Percentiles rank a stretch among this genome's conserved stretches.
Conservation (phyloP, 2,329 filamentous ascomycete species). For the Alternaria hordeiaustralica region DNA sequence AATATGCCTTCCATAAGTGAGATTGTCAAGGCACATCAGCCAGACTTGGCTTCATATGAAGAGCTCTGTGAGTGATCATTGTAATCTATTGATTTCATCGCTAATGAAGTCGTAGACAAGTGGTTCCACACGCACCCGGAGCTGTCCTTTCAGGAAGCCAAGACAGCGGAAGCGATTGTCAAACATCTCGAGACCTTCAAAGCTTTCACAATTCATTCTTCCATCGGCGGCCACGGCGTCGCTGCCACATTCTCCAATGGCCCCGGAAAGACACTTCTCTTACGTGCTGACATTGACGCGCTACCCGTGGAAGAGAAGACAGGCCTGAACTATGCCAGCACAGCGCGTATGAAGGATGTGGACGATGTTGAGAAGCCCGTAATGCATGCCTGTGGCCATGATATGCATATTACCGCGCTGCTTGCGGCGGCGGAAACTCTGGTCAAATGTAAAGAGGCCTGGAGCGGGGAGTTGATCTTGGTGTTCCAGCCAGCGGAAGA, state of each 20-base stretch:
- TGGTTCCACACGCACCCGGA: slow-evolving; percentile 46
- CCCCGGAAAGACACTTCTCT: slow-evolving; percentile 60
- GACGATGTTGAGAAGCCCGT: slow-evolving; percentile 61
- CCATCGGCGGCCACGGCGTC: slow-evolving; percentile 66
- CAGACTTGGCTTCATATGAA: slow-evolving; percentile 39
- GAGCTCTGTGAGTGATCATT: slow-evolving; percentile 36
- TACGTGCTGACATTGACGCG: slow-evolving; percentile 69
- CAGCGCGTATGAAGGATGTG: slow-evolving; percentile 50
- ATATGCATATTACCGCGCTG: slow-evolving; percentile 67
- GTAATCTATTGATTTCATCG: neutral
- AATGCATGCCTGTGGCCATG: slow-evolving; percentile 72
- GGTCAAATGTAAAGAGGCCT: slow-evolving; percentile 51
- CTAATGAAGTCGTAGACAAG: slow-evolving; percentile 32
- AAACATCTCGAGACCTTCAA: slow-evolving; percentile 35
- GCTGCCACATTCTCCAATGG: slow-evolving; percentile 65
- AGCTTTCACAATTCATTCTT: slow-evolving; percentile 54
- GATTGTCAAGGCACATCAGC: slow-evolving; percentile 31
- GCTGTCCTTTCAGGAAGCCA: slow-evolving; percentile 45
- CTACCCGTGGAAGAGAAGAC: slow-evolving; percentile 65
- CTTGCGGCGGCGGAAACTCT: slow-evolving; percentile 64
- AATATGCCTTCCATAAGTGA: slow-evolving; percentile 39
- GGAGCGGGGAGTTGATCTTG: slow-evolving; percentile 69
- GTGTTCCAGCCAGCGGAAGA: slow-evolving; percentile 75
- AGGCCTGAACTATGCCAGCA: slow-evolving; percentile 63
- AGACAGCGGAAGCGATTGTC: slow-evolving; percentile 41